Evolutionary conservation across 805 yeast genomes (phyloP), one percentile per base, ranked within the genome.

Genomic region (Teunomyces barrocoloradensis): DNA sequence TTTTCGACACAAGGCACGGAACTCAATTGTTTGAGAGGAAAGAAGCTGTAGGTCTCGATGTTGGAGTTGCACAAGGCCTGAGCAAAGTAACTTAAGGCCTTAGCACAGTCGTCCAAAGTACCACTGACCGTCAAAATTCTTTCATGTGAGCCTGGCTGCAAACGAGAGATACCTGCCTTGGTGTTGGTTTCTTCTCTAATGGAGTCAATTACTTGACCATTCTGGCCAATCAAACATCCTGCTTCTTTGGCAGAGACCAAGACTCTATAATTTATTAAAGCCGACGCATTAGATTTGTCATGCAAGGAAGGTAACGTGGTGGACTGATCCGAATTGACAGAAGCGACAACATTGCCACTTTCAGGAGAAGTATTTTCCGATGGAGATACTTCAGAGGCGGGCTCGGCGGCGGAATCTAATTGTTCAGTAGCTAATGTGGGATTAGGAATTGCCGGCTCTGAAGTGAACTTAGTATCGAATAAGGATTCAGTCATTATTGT

Each of bases 191-290:
- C 79, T 43, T 81, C 89, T 54, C 96, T 77, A 41, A 90, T 80
- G 30, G 79, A 75, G 46, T 90, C 86, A 50, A 90, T 89, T 46
- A 85, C 85, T 43, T 77, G 74, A 40, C 97, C 97, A 53, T 81
- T 85, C 54, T 86, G 86, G 45, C 97, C 97, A 56, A 90, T 90
- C 52, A 90, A 81, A 51, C 89, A 87, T 13, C 96, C 96, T 10
- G 96, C 91, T 65, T 90, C 97, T 60, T 85, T 86, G 46, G 90
- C 80, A 2, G 94, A 82, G 15, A 90, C 86, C 25, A 90, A 74
- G 1, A 89, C 78, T 49, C 90, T 54, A 56, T 60, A 66, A 55
- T 65, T 71, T 46, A 72, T 69, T 40, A 68, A 60, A 5, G 74
- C 68, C 3, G 65, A 53, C 5, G 64, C 58, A 42, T 61, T 57